phyloP scores from a whole-genome alignment of 768 basidiomycete genomes.

The Plicaturopsis crispa region DNA sequence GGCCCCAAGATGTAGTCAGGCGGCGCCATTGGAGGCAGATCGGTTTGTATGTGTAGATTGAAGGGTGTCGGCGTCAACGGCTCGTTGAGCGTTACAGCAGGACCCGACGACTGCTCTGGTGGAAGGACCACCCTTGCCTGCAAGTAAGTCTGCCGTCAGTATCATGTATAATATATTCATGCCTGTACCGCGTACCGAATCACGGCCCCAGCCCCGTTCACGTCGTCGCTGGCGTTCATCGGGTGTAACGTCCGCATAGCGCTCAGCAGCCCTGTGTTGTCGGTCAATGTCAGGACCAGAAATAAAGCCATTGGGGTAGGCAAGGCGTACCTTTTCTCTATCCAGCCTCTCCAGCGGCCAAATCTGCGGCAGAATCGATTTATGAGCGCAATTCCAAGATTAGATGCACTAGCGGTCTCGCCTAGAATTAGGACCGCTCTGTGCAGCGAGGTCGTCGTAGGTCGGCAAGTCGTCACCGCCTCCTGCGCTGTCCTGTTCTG shows the following conservation, averaged over 20 bases:
- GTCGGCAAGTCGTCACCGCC: constrained; percentile 60
- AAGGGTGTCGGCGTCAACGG: constrained; percentile 6
- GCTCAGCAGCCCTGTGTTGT: constrained; percentile 66
- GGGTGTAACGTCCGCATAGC: constrained; percentile 58
- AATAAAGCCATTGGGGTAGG: constrained; percentile 1
- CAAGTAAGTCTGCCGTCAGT: no score
- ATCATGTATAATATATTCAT: no score
- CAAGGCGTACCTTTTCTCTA: constrained; percentile 65
- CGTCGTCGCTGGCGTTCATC: constrained; percentile 51
- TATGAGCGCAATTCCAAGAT: constrained; percentile 6
- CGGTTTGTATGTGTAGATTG: constrained; percentile 38
- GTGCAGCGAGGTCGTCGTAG: constrained; percentile 71
- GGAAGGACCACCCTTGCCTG: no score
- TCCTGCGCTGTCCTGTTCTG: constrained; percentile 36
- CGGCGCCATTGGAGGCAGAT: constrained; percentile 20
- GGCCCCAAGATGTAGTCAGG: constrained; percentile 5
- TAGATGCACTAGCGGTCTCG: constrained; percentile 18
- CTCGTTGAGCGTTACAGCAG: no score
- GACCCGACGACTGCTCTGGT: no score
- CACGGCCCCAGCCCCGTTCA: constrained; percentile 65
- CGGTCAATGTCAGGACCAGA: constrained; percentile 3
- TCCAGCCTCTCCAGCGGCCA: constrained; percentile 82
- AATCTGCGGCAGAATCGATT: constrained; percentile 40
- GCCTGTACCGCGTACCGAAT: no score
- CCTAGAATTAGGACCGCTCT: constrained; percentile 82